Conservation (phyloP, 257 asterid species). For the Gardenia jasminoides region DNA sequence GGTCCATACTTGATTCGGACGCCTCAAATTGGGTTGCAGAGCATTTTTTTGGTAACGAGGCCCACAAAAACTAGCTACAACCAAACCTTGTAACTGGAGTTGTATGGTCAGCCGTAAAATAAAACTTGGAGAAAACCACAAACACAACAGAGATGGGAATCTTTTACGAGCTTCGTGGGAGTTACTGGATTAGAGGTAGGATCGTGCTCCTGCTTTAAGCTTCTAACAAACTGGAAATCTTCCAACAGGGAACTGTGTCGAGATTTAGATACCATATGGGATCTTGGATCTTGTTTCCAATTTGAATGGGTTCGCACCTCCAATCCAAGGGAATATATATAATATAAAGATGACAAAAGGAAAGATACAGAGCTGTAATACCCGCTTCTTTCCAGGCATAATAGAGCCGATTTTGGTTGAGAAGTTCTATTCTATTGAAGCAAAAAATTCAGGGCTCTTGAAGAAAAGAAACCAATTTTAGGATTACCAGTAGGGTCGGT, state of each 20-base stretch:
- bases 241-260: not conserved
- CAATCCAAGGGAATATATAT: not conserved
- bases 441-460: too few species aligned
- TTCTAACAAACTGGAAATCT: not conserved
- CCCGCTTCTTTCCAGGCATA: not conserved
- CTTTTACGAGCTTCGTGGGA: not conserved
- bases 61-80: not conserved
- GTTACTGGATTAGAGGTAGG: not conserved
- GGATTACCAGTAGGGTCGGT: not conserved
- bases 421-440: not conserved
- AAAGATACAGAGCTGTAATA: not conserved
- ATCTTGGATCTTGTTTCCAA: not conserved
- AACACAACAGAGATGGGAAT: not conserved
- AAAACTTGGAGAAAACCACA: not conserved
- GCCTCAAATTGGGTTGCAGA: not conserved
- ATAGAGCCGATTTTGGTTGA: not conserved
- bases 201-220: not conserved
- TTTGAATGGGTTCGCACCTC: not conserved
- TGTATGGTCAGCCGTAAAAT: too few species aligned
- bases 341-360: too few species aligned
- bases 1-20: not conserved
- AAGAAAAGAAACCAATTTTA: too few species aligned
- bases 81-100: too few species aligned
- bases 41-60: not conserved
- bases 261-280: not conserved